Evolutionary conservation across 805 yeast species (phyloP), one percentile per base, ranked within the genome.

Genomic region (Ogataea paradorogensis): DNA sequence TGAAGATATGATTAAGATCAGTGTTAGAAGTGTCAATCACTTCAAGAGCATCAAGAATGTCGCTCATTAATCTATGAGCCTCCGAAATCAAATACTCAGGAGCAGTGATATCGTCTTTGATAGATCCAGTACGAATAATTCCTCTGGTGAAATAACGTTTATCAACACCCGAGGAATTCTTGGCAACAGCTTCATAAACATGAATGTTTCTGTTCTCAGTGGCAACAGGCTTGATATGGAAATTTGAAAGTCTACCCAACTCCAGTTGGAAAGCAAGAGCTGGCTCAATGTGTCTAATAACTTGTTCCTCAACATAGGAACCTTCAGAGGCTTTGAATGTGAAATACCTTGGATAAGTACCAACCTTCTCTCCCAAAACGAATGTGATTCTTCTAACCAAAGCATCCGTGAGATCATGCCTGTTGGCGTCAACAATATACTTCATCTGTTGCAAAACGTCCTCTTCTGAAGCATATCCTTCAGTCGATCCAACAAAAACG

Each of bases 201-300:
- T 93, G 99, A 50, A 93, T 86, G 71, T 91, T 90, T 70, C 98
- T 82, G 74, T 93, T 93, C 65, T 90, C 97, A 43, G 96, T 86
- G 71, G 86, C 85, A 40, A 91, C 86, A 37, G 96, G 98, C 63
- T 84, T 88, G 67, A 91, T 87, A 69, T 87, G 82, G 70, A 93
- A 93, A 71, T 93, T 95, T 31, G 95, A 87, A 67, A 93, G 74
- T 69, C 98, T 82, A 56, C 87, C 91, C 48, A 93, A 75, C 69
- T 93, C 99, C 52, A 93, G 76, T 71, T 93, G 99, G 84, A 81
- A 93, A 37, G 99, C 98, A 56, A 91, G 74, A 29, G 98, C 96
- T 16, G 99, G 99, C 66, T 93, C 98, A 53, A 93, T 89, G 63
- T 93, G 97, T 71, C 99, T 89, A 62, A 93, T 85, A 15, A 90